Evolutionary conservation across 1,139 yeast species (phyloP).

Genomic region (Pichia sp.): DNA sequence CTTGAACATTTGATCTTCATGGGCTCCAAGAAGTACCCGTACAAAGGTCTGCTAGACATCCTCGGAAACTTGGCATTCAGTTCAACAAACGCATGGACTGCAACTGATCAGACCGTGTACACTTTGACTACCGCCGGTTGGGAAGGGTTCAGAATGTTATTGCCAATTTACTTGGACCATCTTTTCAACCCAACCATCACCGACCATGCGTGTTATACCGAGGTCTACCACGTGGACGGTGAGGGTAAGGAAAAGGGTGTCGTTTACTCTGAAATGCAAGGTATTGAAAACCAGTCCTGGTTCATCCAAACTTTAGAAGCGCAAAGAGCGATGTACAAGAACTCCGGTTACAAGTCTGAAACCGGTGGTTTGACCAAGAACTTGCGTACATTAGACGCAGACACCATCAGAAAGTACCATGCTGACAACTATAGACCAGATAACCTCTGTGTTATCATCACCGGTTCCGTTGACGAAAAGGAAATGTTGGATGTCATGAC

Average conservation of each 20-base stretch:
- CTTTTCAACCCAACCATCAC: conserved; percentile 81
- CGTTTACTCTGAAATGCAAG: conserved; percentile 98
- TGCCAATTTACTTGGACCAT: conserved; percentile 92
- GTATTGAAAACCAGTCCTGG: conserved; percentile 80
- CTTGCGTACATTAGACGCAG: conserved; percentile 69
- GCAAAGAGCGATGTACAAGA: conserved; percentile 58
- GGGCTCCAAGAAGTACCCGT: conserved; percentile 91
- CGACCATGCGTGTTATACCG: conserved; percentile 89
- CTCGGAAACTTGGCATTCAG: conserved; percentile 85
- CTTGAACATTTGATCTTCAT: conserved; percentile 91
- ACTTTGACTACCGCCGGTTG: conserved; percentile 93
- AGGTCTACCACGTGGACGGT: conserved; percentile 94
- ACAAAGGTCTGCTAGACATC: conserved; percentile 85
- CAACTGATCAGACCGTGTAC: conserved; percentile 93
- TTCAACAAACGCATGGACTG: conserved; percentile 96
- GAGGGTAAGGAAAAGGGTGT: conserved; percentile 93
- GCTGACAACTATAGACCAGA: conserved; percentile 72
- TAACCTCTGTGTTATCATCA: conserved; percentile 76
- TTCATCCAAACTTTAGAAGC: conserved; percentile 62
- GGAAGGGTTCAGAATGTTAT: conserved; percentile 83
- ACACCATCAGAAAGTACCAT: conserved; percentile 77
- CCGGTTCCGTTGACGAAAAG: conserved; percentile 77
- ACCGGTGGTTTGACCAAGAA: conserved; percentile 90
- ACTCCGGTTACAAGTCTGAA: conserved; percentile 85
- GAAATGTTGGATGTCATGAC: conserved; percentile 64